Evolutionary conservation across 305 asterid genomes (phyloP), one percentile per base, ranked within the genome.

Genomic region (Vinca major): DNA sequence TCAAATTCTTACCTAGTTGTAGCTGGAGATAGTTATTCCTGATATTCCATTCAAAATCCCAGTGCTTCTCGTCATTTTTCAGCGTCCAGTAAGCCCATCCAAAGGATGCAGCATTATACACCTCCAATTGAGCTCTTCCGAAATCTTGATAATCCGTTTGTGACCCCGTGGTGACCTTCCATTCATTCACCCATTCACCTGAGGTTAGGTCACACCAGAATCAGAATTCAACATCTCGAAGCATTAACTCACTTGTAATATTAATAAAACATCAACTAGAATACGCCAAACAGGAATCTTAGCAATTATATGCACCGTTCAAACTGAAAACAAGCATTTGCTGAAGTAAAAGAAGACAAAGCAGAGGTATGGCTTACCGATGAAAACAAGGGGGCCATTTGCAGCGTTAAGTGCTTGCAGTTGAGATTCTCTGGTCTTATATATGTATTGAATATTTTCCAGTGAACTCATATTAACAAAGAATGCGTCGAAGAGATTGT

Each of bases 141-240:
- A 82, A 88, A 55, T 87, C 89, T 72, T 80, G 95, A 71, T 88
- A 89, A 26, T 84, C 91, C 3, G 50, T 41, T 71, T 76, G 81
- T 11, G 92, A 79, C 66, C 83, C 95, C 21, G 67, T 52, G 2
- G 68, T 73, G 16, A 80, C 85, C 21, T 86, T 76, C 96, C 89
- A 86, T 74, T 89, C 92, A 20, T 87, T 84, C 60, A 86, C 92
- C 95, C 96, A 89, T 72, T 89, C 96, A 56, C 96, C 96, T 89
- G 86, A 69, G 67, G 75, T 67, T 62, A 16, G 7, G 68, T 17
- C 45, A 2, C 63, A 44, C 7, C 2, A 33, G 21, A 7, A 56
- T 77, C 73, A 56, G 13, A 62, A n/a, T 53, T 63, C 5, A 16
- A 62, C 36, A 55, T 60, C 61, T 66, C 36, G 11, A 58, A 41